These are phyloP conservation scores for Dendrocalamus latiflorus DNA, from an alignment of 202 grass and related monocot species.

Conservation along the genomic window DNA sequence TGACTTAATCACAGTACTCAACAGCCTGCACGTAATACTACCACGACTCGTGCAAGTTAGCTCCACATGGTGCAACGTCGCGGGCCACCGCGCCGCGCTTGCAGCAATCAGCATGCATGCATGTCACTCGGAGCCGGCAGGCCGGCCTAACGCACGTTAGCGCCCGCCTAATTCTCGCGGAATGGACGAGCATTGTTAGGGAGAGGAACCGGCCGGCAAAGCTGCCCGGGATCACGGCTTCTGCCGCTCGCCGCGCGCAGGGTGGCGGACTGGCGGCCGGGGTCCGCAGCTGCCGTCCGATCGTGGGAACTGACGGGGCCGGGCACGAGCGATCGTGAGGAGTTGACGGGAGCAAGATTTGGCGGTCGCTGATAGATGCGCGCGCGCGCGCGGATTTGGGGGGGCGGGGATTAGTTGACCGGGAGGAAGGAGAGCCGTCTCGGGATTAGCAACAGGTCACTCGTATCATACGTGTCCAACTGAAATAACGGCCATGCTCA, in stretches of 20 bases:
- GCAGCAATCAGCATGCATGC: too few relatives aligned
- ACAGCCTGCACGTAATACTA: not conserved
- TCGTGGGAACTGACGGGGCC: not conserved
- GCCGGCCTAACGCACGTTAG: not conserved
- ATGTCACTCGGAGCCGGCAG: not conserved
- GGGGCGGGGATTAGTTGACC: not conserved
- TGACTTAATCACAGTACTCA: not conserved
- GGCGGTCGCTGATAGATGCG: not conserved
- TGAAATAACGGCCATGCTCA: conserved; percentile 41
- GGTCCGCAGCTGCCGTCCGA: not conserved
- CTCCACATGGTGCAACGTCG: not conserved
- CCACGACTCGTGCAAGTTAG: conserved; percentile 14
- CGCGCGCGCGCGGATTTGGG: not conserved
- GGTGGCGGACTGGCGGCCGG: not conserved
- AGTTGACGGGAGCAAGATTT: conserved; percentile 9
- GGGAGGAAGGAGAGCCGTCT: not conserved
- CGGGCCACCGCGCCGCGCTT: not conserved
- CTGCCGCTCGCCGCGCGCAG: conserved; percentile 5
- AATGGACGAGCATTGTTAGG: not conserved
- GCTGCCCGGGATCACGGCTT: conserved; percentile 27
- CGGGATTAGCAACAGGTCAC: not conserved
- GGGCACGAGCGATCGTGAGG: not conserved
- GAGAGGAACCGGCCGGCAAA: not conserved
- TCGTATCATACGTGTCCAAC: conserved; percentile 12
- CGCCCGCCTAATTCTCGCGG: not conserved